phyloP scores from a whole-genome alignment of 2,329 filamentous ascomycete species.

The Fusarium sp. region DNA sequence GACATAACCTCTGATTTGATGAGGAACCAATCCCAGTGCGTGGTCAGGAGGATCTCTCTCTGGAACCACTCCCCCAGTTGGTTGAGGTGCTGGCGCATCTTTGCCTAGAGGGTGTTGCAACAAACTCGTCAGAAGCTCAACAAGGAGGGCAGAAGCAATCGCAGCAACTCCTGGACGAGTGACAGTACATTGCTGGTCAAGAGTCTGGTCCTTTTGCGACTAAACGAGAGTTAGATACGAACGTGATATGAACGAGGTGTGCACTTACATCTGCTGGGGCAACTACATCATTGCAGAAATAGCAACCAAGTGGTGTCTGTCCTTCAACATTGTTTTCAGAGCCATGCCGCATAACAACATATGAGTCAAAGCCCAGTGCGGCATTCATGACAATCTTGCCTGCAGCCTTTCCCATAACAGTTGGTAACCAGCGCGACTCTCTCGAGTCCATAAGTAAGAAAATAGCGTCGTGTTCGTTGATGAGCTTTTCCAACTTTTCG shows the following conservation, averaged over 20 bases:
- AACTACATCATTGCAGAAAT: constrained; percentile 98
- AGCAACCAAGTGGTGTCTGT: constrained; percentile 85
- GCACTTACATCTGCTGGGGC: constrained; percentile 86
- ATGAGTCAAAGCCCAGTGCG: constrained; percentile 95
- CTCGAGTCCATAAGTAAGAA: constrained; percentile 98
- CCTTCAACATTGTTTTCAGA: constrained; percentile 68
- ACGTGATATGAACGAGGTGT: constrained; percentile 48
- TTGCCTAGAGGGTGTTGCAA: constrained; percentile 86
- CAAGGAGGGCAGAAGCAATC: constrained; percentile 90
- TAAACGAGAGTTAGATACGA: constrained; percentile 54
- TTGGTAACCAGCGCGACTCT: constrained; percentile 95
- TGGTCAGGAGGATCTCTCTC: constrained; percentile 70
- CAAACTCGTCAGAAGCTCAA: constrained; percentile 89
- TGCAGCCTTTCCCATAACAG: constrained; percentile 92
- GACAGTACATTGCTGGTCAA: constrained; percentile 98
- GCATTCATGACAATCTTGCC: constrained; percentile 98
- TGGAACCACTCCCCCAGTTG: constrained; percentile 57
- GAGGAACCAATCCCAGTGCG: constrained; percentile 78
- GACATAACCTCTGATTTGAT: constrained; percentile 84
- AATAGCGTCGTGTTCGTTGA: constrained; percentile 88
- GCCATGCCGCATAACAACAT: constrained; percentile 96
- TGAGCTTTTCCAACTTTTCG: constrained; percentile 77
- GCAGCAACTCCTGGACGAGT: constrained; percentile 93
- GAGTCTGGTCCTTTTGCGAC: constrained; percentile 93
- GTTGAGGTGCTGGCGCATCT: constrained; percentile 69